These are phyloP conservation scores for Apiospora hydei DNA, from an alignment of 2,329 filamentous ascomycete genomes.

Conservation along the genomic window DNA sequence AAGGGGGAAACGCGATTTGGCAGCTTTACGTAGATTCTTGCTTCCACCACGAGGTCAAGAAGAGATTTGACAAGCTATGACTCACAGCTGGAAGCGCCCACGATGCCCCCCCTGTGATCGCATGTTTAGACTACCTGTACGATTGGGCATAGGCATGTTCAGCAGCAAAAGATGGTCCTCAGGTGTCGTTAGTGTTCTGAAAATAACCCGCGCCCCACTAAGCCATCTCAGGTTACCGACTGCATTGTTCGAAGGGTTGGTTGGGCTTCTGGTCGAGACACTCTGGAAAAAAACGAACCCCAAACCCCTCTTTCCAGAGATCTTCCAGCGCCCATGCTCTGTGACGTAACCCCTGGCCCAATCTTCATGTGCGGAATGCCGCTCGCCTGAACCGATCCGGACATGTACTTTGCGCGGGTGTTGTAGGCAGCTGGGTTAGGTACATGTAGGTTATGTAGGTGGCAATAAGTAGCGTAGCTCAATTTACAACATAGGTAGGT, in stretches of 20 bases:
- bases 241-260: neutral
- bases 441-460: neutral
- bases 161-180: too few relatives aligned
- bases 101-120: constrained; percentile 5
- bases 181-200: neutral
- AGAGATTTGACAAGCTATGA: neutral
- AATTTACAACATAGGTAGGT: neutral
- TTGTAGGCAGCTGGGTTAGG: neutral
- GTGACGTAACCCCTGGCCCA: constrained; percentile 6
- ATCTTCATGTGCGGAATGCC: constrained; percentile 2
- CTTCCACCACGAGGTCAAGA: neutral
- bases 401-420: neutral
- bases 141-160: too few relatives aligned
- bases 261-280: neutral
- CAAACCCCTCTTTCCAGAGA: constrained; percentile 16
- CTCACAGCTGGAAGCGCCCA: neutral
- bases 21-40: neutral
- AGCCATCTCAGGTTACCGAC: neutral
- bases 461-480: neutral
- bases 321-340: neutral
- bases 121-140: neutral
- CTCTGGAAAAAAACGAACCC: neutral
- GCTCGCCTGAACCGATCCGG: constrained; percentile 10
- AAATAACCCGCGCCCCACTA: constrained; percentile 8
- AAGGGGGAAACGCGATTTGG: neutral